Conservation (phyloP, 495 filamentous ascomycete genomes). For the Ascodesmis nigricans region DNA sequence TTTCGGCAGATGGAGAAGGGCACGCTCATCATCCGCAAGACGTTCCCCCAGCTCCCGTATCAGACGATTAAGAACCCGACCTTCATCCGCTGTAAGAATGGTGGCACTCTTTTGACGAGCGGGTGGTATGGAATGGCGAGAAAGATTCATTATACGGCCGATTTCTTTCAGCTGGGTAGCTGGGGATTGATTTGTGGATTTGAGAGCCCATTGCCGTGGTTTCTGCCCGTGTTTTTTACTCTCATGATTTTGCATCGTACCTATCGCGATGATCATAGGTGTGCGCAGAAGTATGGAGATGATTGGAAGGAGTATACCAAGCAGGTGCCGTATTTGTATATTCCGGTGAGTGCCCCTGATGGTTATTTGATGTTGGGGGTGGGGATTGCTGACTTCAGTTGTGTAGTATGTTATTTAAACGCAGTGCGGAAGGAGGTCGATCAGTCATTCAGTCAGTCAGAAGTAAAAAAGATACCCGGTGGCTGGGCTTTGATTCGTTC, state of each 20-base stretch:
- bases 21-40: slow-evolving; percentile 43
- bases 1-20: slow-evolving; percentile 70
- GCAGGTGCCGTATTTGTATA: slow-evolving; percentile 79
- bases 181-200: slow-evolving; percentile 42
- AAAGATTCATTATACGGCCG: slow-evolving; percentile 90
- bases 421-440: no score
- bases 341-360: slow-evolving; percentile 49
- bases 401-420: slow-evolving; percentile 21
- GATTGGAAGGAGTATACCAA: slow-evolving; percentile 79
- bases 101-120: slow-evolving; percentile 64
- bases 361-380: neutral
- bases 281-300: slow-evolving; percentile 73
- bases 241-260: slow-evolving; percentile 84
- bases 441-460: no score
- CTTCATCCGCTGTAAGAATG: slow-evolving; percentile 54
- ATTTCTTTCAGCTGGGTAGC: slow-evolving; percentile 50
- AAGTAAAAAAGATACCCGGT: no score
- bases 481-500: no score
- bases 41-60: slow-evolving; percentile 91
- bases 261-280: slow-evolving; percentile 61
- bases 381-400: neutral
- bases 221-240: slow-evolving; percentile 80
- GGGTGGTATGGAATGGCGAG: slow-evolving; percentile 89
- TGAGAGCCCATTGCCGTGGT: slow-evolving; percentile 79
- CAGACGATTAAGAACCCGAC: slow-evolving; percentile 68